Conservation (phyloP, 2,329 filamentous ascomycete species). For the Venturia pyrina region DNA sequence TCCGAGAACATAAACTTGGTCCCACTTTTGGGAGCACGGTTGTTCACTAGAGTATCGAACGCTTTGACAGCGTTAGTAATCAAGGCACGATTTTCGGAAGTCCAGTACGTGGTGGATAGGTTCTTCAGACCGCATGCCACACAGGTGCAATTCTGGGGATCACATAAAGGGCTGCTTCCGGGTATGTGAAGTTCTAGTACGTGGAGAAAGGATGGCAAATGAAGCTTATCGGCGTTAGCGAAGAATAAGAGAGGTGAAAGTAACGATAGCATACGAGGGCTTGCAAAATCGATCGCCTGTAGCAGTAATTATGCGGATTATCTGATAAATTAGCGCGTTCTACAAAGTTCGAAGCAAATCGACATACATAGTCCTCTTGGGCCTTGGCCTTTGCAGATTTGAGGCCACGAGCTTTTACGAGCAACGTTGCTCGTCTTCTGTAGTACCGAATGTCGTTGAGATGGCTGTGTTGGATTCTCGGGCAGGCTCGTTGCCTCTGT, state of each 20-base stretch:
- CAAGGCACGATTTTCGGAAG: neutral
- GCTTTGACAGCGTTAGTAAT: neutral
- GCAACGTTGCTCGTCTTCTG: neutral
- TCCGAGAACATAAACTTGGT: neutral
- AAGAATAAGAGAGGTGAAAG: too few relatives aligned
- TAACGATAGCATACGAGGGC: neutral
- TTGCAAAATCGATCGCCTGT: neutral
- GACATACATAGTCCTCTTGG: neutral
- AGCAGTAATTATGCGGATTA: slow-evolving; percentile 2
- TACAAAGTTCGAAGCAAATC: neutral
- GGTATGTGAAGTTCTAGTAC: neutral
- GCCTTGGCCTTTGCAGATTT: neutral
- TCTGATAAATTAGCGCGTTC: neutral
- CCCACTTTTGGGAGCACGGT: neutral
- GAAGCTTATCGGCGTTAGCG: neutral
- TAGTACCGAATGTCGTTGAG: neutral
- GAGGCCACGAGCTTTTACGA: neutral
- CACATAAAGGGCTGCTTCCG: neutral
- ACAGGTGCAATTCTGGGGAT: neutral
- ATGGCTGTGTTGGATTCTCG: neutral
- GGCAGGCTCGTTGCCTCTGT: neutral
- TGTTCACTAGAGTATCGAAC: neutral
- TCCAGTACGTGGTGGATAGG: neutral
- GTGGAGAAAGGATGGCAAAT: neutral
- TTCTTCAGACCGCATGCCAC: neutral